Conservation (phyloP, 108 stramenopile species). For the Cyclotella atomus region DNA sequence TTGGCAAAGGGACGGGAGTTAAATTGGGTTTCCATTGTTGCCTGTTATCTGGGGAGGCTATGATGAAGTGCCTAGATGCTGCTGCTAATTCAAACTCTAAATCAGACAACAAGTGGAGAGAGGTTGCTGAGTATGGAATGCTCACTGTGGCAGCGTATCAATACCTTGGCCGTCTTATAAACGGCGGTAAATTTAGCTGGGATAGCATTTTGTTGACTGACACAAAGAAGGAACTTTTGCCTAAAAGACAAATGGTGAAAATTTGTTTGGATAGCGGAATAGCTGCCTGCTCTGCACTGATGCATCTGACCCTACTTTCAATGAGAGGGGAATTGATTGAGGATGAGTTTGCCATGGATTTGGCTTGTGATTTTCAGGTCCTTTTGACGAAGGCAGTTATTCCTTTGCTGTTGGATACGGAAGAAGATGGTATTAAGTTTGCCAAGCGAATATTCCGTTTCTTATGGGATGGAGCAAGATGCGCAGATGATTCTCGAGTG, state of each 20-base stretch:
- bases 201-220: conserved; percentile 19
- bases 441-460: conserved; percentile 40
- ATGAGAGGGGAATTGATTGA: background rate
- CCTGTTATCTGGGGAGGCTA: conserved; percentile 28
- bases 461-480: conserved; percentile 43
- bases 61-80: background rate
- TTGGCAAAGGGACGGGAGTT: conserved; percentile 1
- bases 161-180: conserved; percentile 16
- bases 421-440: conserved; percentile 11
- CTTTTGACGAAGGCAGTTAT: conserved; percentile 20
- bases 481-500: conserved; percentile 11
- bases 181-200: conserved; percentile 10
- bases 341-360: conserved; percentile 39
- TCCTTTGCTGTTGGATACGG: conserved; percentile 19
- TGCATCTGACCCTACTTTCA: conserved; percentile 22
- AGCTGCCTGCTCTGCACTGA: conserved; percentile 27
- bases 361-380: conserved; percentile 15
- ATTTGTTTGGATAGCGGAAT: conserved; percentile 34
- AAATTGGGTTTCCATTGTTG: conserved; percentile 42
- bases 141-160: conserved; percentile 37
- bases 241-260: conserved; percentile 30
- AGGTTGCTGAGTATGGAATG: conserved; percentile 28
- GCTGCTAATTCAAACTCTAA: background rate
- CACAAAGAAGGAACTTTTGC: conserved; percentile 5
- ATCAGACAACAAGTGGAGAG: background rate